Percentiles rank a stretch among this genome's conserved stretches.
Evolutionary conservation across 768 basidiomycete species (phyloP).

Genomic region (Amanita muscaria): DNA sequence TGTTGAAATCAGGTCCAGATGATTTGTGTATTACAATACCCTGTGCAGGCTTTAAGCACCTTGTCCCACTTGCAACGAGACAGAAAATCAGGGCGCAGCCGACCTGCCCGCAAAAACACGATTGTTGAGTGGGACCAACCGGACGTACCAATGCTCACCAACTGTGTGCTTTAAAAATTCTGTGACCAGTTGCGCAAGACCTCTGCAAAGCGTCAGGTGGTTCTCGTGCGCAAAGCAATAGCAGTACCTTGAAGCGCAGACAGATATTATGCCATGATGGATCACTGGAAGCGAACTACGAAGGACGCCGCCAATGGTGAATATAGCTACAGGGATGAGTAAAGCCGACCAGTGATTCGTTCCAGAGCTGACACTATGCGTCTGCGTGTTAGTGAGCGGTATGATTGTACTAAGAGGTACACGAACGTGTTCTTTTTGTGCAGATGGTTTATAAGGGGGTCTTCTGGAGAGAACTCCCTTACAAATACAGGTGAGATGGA

Average conservation of each 20-base stretch:
- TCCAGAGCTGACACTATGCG: slow-evolving; percentile 36
- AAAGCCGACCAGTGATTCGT: slow-evolving; percentile 41
- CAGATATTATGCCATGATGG: slow-evolving; percentile 50
- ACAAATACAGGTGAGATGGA: slow-evolving; percentile 35
- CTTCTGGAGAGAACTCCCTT: slow-evolving; percentile 39
- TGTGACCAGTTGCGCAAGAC: slow-evolving; percentile 39
- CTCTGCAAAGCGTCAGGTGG: slow-evolving; percentile 21
- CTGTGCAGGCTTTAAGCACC: slow-evolving; percentile 39
- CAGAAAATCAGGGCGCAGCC: slow-evolving; percentile 61
- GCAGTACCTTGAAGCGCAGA: slow-evolving; percentile 32
- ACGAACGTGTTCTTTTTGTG: slow-evolving; percentile 42
- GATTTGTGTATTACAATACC: slow-evolving; percentile 25
- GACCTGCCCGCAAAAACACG: slow-evolving; percentile 20
- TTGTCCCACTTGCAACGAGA: slow-evolving; percentile 55
- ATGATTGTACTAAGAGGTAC: background rate
- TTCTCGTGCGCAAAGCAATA: background rate
- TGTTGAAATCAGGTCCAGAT: slow-evolving; percentile 4
- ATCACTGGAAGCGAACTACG: slow-evolving; percentile 40
- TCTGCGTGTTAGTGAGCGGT: background rate
- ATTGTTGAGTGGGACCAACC: slow-evolving; percentile 1
- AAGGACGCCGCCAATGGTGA: slow-evolving; percentile 27
- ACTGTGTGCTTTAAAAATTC: slow-evolving; percentile 48
- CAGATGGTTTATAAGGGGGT: slow-evolving; percentile 44
- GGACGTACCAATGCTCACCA: slow-evolving; percentile 26
- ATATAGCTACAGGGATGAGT: slow-evolving; percentile 33